Conservation (phyloP, 257 asterid species). For the Petunia secreta region DNA sequence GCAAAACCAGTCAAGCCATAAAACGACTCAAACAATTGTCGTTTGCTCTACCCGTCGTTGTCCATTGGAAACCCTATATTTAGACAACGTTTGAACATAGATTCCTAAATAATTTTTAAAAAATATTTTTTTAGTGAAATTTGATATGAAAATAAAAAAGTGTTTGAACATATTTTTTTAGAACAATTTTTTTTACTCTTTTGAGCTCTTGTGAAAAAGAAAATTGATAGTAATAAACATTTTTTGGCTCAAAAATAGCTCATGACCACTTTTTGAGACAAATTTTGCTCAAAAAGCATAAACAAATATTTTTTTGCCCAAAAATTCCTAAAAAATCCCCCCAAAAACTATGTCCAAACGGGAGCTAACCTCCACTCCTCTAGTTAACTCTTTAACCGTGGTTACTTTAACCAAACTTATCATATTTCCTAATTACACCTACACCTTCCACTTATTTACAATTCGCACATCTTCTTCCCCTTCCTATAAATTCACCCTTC, state of each 20-base stretch:
- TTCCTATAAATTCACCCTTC: slow-evolving; percentile 61
- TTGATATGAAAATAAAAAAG: too few relatives aligned
- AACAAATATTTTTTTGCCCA: too few relatives aligned
- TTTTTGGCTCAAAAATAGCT: too few relatives aligned
- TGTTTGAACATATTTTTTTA: too few relatives aligned
- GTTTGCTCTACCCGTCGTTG: slow-evolving; percentile 16
- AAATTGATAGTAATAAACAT: too few relatives aligned
- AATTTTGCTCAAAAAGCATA: slow-evolving; percentile 10
- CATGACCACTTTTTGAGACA: not conserved
- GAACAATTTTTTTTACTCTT: too few relatives aligned
- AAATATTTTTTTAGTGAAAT: too few relatives aligned
- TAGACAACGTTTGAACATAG: too few relatives aligned
- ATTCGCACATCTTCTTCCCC: slow-evolving; percentile 33
- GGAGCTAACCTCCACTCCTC: not conserved
- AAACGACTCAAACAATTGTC: slow-evolving; percentile 23
- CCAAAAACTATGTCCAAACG: too few relatives aligned
- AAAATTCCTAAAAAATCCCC: too few relatives aligned
- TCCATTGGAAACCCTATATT: slow-evolving; percentile 38
- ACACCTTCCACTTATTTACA: slow-evolving; percentile 29
- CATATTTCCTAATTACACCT: slow-evolving; percentile 19
- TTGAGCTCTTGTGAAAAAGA: too few relatives aligned
- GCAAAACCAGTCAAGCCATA: not conserved
- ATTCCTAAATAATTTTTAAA: too few relatives aligned
- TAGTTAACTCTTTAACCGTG: not conserved
- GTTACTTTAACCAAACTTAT: slow-evolving; percentile 8